Evolutionary conservation across 2,329 filamentous ascomycete genomes (phyloP).

Genomic region (Xylariaceae sp.): DNA sequence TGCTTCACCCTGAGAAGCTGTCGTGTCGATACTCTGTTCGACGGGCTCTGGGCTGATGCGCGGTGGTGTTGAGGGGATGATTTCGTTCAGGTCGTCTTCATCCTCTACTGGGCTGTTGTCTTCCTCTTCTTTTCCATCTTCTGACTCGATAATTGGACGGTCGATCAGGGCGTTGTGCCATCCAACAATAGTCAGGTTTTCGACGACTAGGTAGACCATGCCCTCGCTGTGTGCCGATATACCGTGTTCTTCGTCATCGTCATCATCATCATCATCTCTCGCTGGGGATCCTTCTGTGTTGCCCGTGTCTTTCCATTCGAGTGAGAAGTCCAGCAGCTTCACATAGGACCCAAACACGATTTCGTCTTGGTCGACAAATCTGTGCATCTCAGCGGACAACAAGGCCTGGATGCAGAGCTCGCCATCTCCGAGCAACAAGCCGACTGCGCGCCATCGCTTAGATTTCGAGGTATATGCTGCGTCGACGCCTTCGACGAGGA

Average conservation of each 20-base stretch:
- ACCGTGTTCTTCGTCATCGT: background rate
- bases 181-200: slow-evolving; percentile 43
- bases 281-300: background rate
- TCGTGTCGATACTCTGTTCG: background rate
- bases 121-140: slow-evolving; percentile 4
- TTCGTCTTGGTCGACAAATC: slow-evolving; percentile 43
- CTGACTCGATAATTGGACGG: slow-evolving; percentile 8
- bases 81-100: background rate
- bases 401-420: slow-evolving; percentile 53
- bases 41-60: background rate
- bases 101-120: background rate
- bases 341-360: slow-evolving; percentile 48
- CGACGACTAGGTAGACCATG: slow-evolving; percentile 44
- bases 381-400: slow-evolving; percentile 42
- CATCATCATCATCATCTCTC: slow-evolving; percentile 9
- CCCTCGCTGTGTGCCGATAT: slow-evolving; percentile 6
- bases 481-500: slow-evolving; percentile 47
- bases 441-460: slow-evolving; percentile 40
- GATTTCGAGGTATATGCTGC: slow-evolving; percentile 32
- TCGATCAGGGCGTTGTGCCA: slow-evolving; percentile 43
- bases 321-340: slow-evolving; percentile 39
- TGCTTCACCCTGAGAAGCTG: slow-evolving; percentile 1
- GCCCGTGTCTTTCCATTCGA: slow-evolving; percentile 26
- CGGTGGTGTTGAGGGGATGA: background rate
- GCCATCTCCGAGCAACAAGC: slow-evolving; percentile 50